These are phyloP conservation scores for Aegilops longissima DNA, from an alignment of 176 grass and related monocot genomes.

Conservation along the genomic window DNA sequence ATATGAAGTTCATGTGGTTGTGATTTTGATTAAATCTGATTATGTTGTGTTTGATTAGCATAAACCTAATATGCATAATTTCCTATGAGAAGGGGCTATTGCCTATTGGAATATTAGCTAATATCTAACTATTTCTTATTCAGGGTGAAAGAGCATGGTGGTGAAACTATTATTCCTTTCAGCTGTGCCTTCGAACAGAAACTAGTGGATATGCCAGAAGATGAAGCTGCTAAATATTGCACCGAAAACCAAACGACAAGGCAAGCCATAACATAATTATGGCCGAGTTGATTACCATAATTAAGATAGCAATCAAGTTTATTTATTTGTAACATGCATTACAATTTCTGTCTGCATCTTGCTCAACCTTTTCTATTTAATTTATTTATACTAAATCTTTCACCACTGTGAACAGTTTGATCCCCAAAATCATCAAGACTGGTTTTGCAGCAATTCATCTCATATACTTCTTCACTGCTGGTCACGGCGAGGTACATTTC, in stretches of 20 bases:
- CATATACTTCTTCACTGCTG: conserved; percentile 99
- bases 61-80: background rate
- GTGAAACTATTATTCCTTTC: conserved; percentile 89
- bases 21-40: background rate
- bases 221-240: conserved; percentile 99
- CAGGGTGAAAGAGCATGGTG: conserved; percentile 97
- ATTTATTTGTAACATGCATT: background rate
- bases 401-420: conserved; percentile 54
- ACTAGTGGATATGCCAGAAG: conserved; percentile 88
- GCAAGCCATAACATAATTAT: conserved; percentile 29
- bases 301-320: background rate
- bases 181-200: conserved; percentile 88
- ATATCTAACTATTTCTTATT: conserved; percentile 4
- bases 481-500: conserved; percentile 83
- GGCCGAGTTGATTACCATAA: background rate
- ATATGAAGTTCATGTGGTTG: background rate
- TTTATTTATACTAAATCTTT: conserved; percentile 22
- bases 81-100: background rate
- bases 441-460: conserved; percentile 97
- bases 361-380: background rate
- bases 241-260: conserved; percentile 75
- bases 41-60: background rate
- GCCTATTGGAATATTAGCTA: background rate
- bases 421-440: conserved; percentile 96
- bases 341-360: background rate